Evolutionary conservation across 78 protist species (phyloP), one percentile per base, ranked within the genome.

Genomic region (Chrysochromulina tobinii): DNA sequence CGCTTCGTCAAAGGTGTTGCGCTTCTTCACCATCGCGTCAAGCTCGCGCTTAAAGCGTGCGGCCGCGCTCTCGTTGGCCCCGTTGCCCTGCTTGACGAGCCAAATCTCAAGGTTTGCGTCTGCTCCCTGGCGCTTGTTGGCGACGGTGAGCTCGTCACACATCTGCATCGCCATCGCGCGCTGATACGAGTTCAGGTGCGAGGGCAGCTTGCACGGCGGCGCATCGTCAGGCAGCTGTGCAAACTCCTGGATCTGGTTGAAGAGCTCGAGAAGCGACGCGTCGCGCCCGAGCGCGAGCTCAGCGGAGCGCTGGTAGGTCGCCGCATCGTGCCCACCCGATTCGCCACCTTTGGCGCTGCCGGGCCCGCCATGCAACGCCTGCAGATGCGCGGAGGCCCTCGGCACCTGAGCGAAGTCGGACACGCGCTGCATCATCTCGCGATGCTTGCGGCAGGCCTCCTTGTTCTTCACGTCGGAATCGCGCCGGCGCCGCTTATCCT

Each of bases 11-110:
- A 17, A 6, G 6, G 20, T 23, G 27, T 3, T 58, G 17, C 66
- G 25, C 3, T 1, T 67, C 64, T 68, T 38, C 79, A 77, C 1
- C 57, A 53, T 12, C 90, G 12, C 61, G 61, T 54, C 12, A 64
- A 91, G 90, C 93, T 38, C 17, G 25, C 68, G 55, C 77, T 17
- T 27, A 38, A 90, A 81, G 50, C 72, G 73, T 48, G 27, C 61
- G 14, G 87, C 90, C 1, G 75, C 64, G 87, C 51, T 8, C 81
- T 90, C 64, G 87, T 59, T 55, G 50, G 68, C 27, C n/a, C 59
- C 81, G 59, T 55, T 61, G 50, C 20, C 90, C 57, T 11, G n/a
- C 61, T 79, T 79, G 61, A 5, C 15, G n/a, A 79, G n/a, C 27
- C 18, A 8, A 48, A 79, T 79, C 18, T 3, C 12, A 4, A 27